Evolutionary conservation across 208 protist genomes (phyloP).

Genomic region (Tritrichomonas foetus): DNA sequence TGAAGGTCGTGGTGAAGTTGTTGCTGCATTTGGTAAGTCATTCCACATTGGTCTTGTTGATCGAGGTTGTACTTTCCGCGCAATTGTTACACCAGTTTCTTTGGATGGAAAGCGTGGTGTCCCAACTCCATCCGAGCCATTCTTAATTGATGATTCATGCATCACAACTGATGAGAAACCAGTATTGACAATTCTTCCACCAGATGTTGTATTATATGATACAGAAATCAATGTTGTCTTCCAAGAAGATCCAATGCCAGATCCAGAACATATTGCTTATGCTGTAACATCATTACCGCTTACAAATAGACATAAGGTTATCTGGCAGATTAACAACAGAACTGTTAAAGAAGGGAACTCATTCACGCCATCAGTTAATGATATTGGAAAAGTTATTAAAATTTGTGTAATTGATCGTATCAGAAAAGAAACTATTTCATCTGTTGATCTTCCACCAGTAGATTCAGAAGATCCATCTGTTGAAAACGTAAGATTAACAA

Average conservation of each 20-base stretch:
- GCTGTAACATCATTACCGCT: neutral
- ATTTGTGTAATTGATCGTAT: neutral
- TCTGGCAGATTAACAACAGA: neutral
- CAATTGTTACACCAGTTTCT: slow-evolving; percentile 17
- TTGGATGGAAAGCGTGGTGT: neutral
- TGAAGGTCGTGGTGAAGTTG: neutral
- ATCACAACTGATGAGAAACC: neutral
- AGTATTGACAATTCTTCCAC: neutral
- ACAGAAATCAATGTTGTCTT: no score
- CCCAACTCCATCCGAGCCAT: neutral
- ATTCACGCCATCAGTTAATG: neutral
- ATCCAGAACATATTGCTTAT: no score
- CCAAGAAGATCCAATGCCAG: neutral
- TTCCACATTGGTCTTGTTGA: neutral
- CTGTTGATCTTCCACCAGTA: neutral
- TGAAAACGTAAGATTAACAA: neutral
- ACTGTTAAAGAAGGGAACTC: neutral
- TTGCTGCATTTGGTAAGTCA: neutral
- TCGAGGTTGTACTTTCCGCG: neutral
- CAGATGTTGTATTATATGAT: neutral
- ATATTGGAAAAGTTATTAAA: neutral
- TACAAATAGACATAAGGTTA: neutral
- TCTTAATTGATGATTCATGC: neutral
- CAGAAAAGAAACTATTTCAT: neutral
- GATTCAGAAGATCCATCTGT: neutral